Percentiles rank a stretch among this genome's conserved stretches.
Evolutionary conservation across 1,139 yeast genomes (phyloP).

Genomic region (Pichia cactophila): DNA sequence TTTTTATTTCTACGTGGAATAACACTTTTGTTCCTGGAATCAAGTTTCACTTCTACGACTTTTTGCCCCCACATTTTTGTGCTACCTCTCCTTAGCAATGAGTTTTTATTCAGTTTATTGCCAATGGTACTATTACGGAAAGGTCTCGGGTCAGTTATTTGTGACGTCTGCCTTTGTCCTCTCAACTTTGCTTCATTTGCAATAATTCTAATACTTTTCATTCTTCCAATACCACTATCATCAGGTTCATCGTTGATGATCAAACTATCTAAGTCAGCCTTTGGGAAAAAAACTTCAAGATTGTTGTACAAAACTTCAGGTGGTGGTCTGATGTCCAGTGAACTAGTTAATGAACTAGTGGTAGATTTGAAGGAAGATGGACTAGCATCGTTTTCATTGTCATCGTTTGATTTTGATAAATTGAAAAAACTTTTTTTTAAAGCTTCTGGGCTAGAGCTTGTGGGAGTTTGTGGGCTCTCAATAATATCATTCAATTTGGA

Average conservation of each 20-base stretch:
- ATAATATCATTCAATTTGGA: background rate
- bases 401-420: background rate
- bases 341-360: constrained; percentile 5
- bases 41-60: constrained; percentile 72
- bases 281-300: constrained; percentile 85
- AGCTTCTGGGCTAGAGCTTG: background rate
- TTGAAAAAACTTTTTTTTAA: background rate
- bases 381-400: background rate
- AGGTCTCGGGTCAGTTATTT: background rate
- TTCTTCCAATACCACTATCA: constrained; percentile 33
- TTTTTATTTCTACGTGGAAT: constrained; percentile 39
- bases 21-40: constrained; percentile 5
- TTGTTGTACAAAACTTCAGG: constrained; percentile 90
- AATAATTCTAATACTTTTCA: constrained; percentile 85
- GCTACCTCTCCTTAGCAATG: constrained; percentile 55
- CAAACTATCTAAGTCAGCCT: constrained; percentile 87
- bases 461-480: background rate
- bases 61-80: constrained; percentile 98
- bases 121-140: background rate
- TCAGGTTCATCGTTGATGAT: constrained; percentile 58
- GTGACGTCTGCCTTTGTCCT: background rate
- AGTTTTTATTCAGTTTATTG: background rate
- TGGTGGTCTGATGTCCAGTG: constrained; percentile 77
- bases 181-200: constrained; percentile 67
- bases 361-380: background rate